phyloP scores from a whole-genome alignment of 495 filamentous ascomycete genomes.

The Sphaerosporella brunnea region DNA sequence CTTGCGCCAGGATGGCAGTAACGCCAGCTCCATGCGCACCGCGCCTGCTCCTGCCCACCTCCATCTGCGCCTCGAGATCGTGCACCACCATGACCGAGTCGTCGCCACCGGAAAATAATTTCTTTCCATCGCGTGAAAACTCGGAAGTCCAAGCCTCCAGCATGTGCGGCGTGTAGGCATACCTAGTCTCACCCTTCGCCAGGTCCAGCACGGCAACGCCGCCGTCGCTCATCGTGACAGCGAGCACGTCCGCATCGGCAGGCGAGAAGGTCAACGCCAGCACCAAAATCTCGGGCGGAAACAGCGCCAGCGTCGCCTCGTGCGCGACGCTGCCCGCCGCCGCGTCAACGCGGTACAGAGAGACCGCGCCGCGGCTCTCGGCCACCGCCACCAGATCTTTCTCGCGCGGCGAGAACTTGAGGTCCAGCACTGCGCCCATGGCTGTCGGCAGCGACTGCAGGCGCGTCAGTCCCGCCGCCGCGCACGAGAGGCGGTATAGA shows the following conservation, averaged over 20 bases:
- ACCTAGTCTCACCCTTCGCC: neutral
- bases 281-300: constrained; percentile 40
- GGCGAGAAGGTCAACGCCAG: constrained; percentile 59
- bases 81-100: constrained; percentile 32
- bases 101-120: constrained; percentile 51
- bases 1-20: constrained; percentile 55
- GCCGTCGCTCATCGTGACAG: constrained; percentile 52
- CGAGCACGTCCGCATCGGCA: constrained; percentile 31
- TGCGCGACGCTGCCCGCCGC: constrained; percentile 7
- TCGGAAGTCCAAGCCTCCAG: constrained; percentile 54
- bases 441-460: constrained; percentile 36
- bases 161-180: constrained; percentile 25
- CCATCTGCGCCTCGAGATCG: constrained; percentile 12
- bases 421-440: constrained; percentile 54
- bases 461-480: constrained; percentile 1
- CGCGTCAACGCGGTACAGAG: constrained; percentile 37
- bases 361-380: constrained; percentile 26
- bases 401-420: constrained; percentile 55
- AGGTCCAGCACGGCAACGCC: constrained; percentile 32
- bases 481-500: constrained; percentile 31
- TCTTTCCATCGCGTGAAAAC: constrained; percentile 30
- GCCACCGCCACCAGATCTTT: neutral
- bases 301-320: neutral
- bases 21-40: constrained; percentile 61
- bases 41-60: constrained; percentile 29